These are phyloP conservation scores for Sonneratia alba DNA, from an alignment of 345 rosid genomes.

Conservation along the genomic window DNA sequence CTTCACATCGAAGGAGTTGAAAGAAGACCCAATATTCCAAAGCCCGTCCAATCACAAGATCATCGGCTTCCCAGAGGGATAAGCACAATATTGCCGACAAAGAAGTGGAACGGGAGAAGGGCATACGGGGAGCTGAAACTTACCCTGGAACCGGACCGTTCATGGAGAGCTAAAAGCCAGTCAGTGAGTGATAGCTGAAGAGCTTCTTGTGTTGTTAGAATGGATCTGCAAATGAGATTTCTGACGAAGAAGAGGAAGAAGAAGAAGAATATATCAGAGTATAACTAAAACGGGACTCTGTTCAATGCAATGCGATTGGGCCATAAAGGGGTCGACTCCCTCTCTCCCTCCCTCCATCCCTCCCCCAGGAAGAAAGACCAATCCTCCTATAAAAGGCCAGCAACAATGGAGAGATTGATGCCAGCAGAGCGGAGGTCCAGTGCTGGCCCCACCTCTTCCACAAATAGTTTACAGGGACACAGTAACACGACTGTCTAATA, in stretches of 20 bases:
- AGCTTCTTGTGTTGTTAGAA: too few species aligned
- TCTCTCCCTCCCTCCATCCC: too few species aligned
- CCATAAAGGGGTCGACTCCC: too few species aligned
- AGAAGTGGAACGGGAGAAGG: not conserved
- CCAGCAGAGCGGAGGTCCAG: constrained; percentile 17
- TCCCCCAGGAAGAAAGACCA: too few species aligned
- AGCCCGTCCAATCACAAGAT: not conserved
- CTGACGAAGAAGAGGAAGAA: not conserved
- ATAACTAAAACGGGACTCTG: too few species aligned
- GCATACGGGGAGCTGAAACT: not conserved
- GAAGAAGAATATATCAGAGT: not conserved
- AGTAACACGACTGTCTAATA: too few species aligned
- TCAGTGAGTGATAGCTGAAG: too few species aligned
- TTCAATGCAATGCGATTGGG: too few species aligned
- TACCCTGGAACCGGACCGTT: not conserved
- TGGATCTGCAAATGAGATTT: not conserved
- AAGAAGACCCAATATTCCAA: not conserved
- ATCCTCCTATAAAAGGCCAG: too few species aligned
- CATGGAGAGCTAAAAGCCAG: too few species aligned
- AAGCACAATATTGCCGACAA: not conserved
- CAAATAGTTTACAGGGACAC: constrained; percentile 19
- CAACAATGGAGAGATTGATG: too few species aligned
- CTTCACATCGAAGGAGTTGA: not conserved
- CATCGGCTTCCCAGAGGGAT: not conserved
- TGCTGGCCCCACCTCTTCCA: constrained; percentile 61